Base-by-base conservation (phyloP, 768 basidiomycete species). In the Gelatoporia subvermispora region DNA sequence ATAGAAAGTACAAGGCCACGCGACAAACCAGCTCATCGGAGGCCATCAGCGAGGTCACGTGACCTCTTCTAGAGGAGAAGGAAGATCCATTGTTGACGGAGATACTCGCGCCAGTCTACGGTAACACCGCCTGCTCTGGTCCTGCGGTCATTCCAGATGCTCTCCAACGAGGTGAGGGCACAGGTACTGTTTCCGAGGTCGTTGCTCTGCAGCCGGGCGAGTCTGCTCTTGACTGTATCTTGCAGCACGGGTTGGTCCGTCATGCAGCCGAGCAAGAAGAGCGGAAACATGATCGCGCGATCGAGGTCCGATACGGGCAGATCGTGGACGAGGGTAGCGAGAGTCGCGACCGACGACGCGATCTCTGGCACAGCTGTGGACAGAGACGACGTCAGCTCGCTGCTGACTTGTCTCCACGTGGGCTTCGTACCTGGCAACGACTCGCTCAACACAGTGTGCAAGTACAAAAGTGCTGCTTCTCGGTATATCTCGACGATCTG, bases 181-280 rank as follows among this genome's bases (percentile, higher is more conserved):
- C 60, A 58, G 24, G 49, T 40, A 39, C 62, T 48, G 53, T 55
- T 58, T 28, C 60, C 61, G 49, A 57, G 50, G 43, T 48, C 57
- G 41, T 59, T 57, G 39, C 53, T 55, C 53, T 59, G 50, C 41
- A 50, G 43, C 28, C 28, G 28, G 43, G 49, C 45, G 41, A 52
- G 47, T 11, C 61, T 54, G 35, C 59, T 56, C 43, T 57, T 53
- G 38, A 53, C 42, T 38, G 60, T 47, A 62, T 84, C 79, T 61
- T 88, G 41, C 49, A 56, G 44, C 46, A 58, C 43, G 36, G 52
- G 77, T 62, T 84, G 79, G 63, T 87, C 81, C 39, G 85, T 78
- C 75, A 90, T 75, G 63, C 81, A 81, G 4, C 84, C 88, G 24
- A 83, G 81, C 36, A 92, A 69, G 61, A 81, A 84, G 47, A 88